Percentiles rank a stretch among this genome's conserved stretches.
Evolutionary conservation across 805 yeast genomes (phyloP).

Genomic region (Phaffomyces opuntiae): DNA sequence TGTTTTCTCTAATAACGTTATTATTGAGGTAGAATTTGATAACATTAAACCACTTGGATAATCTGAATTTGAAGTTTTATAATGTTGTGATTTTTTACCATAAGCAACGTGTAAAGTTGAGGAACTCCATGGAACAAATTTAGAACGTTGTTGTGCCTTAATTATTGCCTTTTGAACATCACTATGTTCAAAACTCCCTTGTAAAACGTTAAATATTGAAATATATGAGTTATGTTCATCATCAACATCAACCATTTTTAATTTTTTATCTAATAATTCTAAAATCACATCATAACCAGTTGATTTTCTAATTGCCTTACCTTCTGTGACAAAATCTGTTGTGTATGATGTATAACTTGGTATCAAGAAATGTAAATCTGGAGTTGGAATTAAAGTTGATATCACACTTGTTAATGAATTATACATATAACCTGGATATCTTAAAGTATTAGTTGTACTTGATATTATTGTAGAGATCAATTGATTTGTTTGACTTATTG

Average conservation of each 20-base stretch:
- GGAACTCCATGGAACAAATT: constrained; percentile 83
- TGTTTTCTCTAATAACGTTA: constrained; percentile 56
- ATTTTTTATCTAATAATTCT: constrained; percentile 71
- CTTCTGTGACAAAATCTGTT: constrained; percentile 53
- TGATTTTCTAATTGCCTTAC: constrained; percentile 55
- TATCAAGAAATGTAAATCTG: constrained; percentile 67
- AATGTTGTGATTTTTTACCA: constrained; percentile 64
- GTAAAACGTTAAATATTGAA: constrained; percentile 63
- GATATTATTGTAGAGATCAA: constrained; percentile 81
- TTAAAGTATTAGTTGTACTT: constrained; percentile 74
- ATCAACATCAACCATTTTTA: constrained; percentile 57
- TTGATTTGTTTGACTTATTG: constrained; percentile 68
- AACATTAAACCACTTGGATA: constrained; percentile 75
- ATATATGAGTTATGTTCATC: constrained; percentile 47
- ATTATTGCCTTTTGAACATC: constrained; percentile 66
- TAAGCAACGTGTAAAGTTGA: constrained; percentile 72
- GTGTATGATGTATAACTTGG: constrained; percentile 78
- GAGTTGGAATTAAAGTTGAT: constrained; percentile 80
- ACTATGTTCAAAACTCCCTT: constrained; percentile 54
- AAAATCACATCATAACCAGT: constrained; percentile 82
- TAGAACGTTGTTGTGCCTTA: constrained; percentile 58
- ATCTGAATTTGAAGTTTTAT: constrained; percentile 27
- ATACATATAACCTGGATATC: constrained; percentile 91
- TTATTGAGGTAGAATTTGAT: constrained; percentile 74
- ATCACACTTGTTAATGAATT: constrained; percentile 76